Base-by-base conservation (phyloP, 2,329 filamentous ascomycete species). In the Onygenales sp. region DNA sequence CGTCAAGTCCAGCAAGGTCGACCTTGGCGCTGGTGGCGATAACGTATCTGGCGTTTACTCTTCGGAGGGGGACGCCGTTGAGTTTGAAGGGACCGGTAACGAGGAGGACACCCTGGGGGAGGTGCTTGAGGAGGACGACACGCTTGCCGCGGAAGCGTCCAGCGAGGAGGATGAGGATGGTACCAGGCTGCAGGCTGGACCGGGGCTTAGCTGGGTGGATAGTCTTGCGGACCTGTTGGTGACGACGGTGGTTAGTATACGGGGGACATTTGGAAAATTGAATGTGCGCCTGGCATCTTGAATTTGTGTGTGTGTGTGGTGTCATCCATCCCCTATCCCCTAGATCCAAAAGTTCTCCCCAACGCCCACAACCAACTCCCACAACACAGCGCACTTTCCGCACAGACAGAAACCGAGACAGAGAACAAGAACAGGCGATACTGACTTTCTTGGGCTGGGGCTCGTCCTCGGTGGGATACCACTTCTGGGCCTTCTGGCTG, bases 141-240 rank as follows among this genome's bases (percentile, higher is more conserved):
- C 93, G 93, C 90, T 98, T 98, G 83, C 93, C 93, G 70, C 93
- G 92, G 89, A 97, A 98, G 73, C 93, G 93, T 71, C 93, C 93
- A 76, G 93, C 93, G 74, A 98, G 90, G 75, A 98, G 89, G 79
- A 98, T 98, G 74, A 98, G 88, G 74, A 98, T 83, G 74, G 90
- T 88, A 72, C 93, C 93, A 73, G 93, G 92, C 78, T 89, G 82
- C 72, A 98, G 91, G 65, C 88, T 86, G 72, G 87, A 77, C 74
- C 93, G 89, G 69, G 89, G 84, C 77, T 89, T 85, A 77, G 90
- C 87, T 69, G 90, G 81, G 72, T 88, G 90, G 76, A 92, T 75
- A 69, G 89, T 79, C 84, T 98, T 98, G 85, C 93, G 93, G 77
- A 88, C 84, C 93, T 98, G 73, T 73, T 62, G 51, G 51, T 42